Evolutionary conservation across 2,329 filamentous ascomycete genomes (phyloP).

Genomic region (Pseudocercospora fuligena): DNA sequence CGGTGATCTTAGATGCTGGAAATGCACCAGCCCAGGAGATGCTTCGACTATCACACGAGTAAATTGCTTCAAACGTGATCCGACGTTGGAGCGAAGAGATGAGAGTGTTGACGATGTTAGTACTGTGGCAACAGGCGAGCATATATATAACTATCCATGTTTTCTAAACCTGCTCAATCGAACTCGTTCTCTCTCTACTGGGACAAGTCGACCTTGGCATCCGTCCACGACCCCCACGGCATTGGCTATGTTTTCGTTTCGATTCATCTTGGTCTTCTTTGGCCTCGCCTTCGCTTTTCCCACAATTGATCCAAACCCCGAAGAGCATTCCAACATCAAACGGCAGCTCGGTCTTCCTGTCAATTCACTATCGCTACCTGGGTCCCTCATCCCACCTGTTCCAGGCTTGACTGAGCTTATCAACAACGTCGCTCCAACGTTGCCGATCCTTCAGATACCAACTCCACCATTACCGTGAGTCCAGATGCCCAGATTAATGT

Average conservation of each 20-base stretch:
- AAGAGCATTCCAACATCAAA: background rate
- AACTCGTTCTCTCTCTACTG: background rate
- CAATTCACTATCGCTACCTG: conserved; percentile 9
- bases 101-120: background rate
- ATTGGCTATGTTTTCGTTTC: background rate
- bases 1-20: background rate
- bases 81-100: background rate
- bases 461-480: conserved; percentile 62
- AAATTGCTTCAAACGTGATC: background rate
- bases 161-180: background rate
- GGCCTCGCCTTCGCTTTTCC: background rate
- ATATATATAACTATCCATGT: background rate
- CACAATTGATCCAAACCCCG: background rate
- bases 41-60: background rate
- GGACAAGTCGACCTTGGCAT: background rate
- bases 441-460: conserved; percentile 64
- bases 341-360: background rate
- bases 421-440: conserved; percentile 55
- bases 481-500: background rate
- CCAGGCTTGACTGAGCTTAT: conserved; percentile 64
- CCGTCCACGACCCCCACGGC: background rate
- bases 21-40: background rate
- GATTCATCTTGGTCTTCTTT: background rate
- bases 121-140: background rate
- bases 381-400: conserved; percentile 62